These are phyloP conservation scores for Margaritispora aquatica DNA, from an alignment of 495 filamentous ascomycete species.

Conservation along the genomic window DNA sequence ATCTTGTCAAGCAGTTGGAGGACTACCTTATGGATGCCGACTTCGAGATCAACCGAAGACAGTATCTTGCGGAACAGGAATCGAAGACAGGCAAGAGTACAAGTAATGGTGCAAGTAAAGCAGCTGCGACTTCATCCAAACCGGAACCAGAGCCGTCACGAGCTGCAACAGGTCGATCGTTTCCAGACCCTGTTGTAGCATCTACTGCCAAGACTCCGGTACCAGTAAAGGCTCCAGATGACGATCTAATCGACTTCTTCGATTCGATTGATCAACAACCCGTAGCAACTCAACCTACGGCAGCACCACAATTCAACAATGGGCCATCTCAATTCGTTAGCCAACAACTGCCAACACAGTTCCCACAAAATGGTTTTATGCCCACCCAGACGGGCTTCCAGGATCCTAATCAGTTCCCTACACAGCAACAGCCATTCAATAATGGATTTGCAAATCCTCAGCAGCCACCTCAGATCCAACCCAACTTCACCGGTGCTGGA, in stretches of 20 bases:
- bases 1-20: constrained; percentile 80
- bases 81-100: constrained; percentile 62
- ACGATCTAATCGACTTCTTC: constrained; percentile 96
- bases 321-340: constrained; percentile 38
- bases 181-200: constrained; percentile 26
- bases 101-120: constrained; percentile 24
- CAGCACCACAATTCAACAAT: constrained; percentile 41
- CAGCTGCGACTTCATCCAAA: constrained; percentile 8
- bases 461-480: constrained; percentile 45
- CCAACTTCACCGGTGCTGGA: constrained; percentile 69
- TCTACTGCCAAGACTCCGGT: constrained; percentile 33
- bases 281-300: constrained; percentile 30
- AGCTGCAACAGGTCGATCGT: constrained; percentile 14
- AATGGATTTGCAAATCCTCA: constrained; percentile 40
- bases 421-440: constrained; percentile 34
- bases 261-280: constrained; percentile 82
- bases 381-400: constrained; percentile 37
- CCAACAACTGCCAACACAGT: constrained; percentile 31
- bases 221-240: constrained; percentile 54
- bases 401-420: constrained; percentile 41
- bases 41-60: constrained; percentile 88
- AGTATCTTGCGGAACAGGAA: constrained; percentile 82
- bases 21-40: constrained; percentile 95
- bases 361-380: constrained; percentile 27
- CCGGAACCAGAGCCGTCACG: constrained; percentile 17